These are phyloP conservation scores for Quercus glauca DNA, from an alignment of 306 rosid genomes.

Conservation along the genomic window DNA sequence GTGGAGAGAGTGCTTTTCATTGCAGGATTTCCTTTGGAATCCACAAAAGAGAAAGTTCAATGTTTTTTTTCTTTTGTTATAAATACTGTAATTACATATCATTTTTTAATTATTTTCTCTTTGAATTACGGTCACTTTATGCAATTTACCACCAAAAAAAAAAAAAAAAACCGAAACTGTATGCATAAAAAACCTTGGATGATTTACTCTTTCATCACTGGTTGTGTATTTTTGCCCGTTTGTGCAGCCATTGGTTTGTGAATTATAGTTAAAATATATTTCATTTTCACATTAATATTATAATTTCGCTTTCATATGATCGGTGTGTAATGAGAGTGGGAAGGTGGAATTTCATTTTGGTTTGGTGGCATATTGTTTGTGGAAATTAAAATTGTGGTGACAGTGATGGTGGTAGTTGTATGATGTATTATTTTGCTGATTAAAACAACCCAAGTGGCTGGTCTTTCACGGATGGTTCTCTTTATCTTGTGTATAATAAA, in stretches of 20 bases:
- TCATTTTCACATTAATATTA: too few species aligned
- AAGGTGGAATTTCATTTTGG: not conserved
- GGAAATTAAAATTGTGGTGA: not conserved
- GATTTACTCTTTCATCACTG: slow-evolving; percentile 16
- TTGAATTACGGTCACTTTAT: slow-evolving; percentile 50
- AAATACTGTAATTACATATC: slow-evolving; percentile 76
- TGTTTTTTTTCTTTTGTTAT: slow-evolving; percentile 36
- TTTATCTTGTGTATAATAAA: not conserved
- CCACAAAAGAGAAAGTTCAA: not conserved
- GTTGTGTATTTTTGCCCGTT: slow-evolving; percentile 15
- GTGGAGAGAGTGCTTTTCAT: slow-evolving; percentile 39
- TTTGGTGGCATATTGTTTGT: not conserved
- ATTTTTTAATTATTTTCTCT: slow-evolving; percentile 37
- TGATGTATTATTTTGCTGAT: not conserved
- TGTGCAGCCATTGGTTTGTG: slow-evolving; percentile 24
- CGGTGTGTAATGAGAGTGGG: not conserved
- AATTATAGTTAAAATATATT: slow-evolving; percentile 14
- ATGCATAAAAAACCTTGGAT: not conserved
- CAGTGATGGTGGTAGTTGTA: not conserved
- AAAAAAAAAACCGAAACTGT: not conserved
- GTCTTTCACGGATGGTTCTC: slow-evolving; percentile 21
- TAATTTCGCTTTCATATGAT: too few species aligned
- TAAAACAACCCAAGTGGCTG: slow-evolving; percentile 5
- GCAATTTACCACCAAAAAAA: slow-evolving; percentile 3
- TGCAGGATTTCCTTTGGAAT: slow-evolving; percentile 32